phyloP scores from a whole-genome alignment of 371 early-diverging fungal species.

The Mucor irregularis region DNA sequence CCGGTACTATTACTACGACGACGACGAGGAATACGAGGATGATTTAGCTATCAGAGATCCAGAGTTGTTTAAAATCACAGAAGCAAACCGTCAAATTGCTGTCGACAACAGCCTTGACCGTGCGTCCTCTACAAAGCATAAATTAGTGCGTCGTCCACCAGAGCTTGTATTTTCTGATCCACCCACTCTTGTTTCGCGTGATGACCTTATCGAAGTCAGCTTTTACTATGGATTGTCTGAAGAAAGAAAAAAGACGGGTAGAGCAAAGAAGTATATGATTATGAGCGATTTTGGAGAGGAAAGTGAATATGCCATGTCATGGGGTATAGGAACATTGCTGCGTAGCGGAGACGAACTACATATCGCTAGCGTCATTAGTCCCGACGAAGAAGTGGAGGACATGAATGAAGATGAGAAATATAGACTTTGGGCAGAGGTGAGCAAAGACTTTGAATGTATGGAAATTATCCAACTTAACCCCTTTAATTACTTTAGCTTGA shows the following conservation, averaged over 20 bases:
- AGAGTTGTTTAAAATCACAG: constrained; percentile 45
- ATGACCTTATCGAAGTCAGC: constrained; percentile 39
- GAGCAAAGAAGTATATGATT: constrained; percentile 38
- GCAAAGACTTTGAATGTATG: too few relatives aligned
- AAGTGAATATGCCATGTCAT: constrained; percentile 43
- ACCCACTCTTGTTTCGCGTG: constrained; percentile 27
- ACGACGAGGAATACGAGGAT: constrained; percentile 52
- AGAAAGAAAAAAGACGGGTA: constrained; percentile 5
- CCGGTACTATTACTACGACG: constrained; percentile 24
- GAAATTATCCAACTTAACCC: not conserved
- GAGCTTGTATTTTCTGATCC: constrained; percentile 44
- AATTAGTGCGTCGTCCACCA: constrained; percentile 25
- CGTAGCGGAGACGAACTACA: constrained; percentile 54
- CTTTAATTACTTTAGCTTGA: constrained; percentile 25
- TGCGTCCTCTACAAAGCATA: constrained; percentile 8
- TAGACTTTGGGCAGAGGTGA: constrained; percentile 32
- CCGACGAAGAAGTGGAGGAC: constrained; percentile 45
- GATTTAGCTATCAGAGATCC: constrained; percentile 52
- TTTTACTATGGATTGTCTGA: constrained; percentile 39
- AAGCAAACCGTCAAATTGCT: constrained; percentile 46
- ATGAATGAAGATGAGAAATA: constrained; percentile 42
- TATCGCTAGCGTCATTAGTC: constrained; percentile 48
- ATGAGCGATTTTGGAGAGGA: constrained; percentile 49
- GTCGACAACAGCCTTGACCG: constrained; percentile 28
- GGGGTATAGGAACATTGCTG: constrained; percentile 32